Evolutionary conservation across 2,329 filamentous ascomycete species (phyloP).

Genomic region (Trichoderma asperellum): DNA sequence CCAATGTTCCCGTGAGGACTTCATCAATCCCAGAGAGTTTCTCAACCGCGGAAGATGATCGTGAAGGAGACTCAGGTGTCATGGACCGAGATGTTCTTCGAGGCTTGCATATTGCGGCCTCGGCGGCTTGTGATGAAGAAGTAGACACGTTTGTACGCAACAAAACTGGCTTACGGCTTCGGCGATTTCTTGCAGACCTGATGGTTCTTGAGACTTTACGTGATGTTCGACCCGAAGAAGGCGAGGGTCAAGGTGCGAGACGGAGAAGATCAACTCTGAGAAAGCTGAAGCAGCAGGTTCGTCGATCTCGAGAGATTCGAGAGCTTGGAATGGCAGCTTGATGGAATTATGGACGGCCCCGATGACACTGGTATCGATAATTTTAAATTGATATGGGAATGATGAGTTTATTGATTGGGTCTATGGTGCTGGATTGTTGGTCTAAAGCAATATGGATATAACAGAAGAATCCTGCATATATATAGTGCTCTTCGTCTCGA

Average conservation of each 20-base stretch:
- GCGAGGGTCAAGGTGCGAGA: constrained; percentile 36
- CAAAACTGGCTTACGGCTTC: constrained; percentile 56
- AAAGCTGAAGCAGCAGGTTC: constrained; percentile 43
- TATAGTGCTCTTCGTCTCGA: neutral
- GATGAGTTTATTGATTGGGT: neutral
- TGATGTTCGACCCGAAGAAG: constrained; percentile 36
- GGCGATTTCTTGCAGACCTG: constrained; percentile 59
- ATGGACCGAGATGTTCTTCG: constrained; percentile 56
- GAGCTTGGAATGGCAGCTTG: constrained; percentile 17
- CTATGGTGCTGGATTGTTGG: neutral
- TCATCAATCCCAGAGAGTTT: constrained; percentile 41
- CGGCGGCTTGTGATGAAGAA: constrained; percentile 59
- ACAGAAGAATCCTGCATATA: neutral
- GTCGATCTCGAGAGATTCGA: constrained; percentile 40
- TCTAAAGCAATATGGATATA: neutral
- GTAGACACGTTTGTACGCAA: constrained; percentile 57
- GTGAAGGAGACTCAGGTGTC: constrained; percentile 35
- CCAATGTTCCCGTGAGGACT: constrained; percentile 43
- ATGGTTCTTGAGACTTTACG: constrained; percentile 54
- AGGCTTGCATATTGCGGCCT: constrained; percentile 59
- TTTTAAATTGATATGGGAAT: neutral
- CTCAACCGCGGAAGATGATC: constrained; percentile 35
- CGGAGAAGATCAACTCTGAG: constrained; percentile 41
- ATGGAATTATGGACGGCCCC: neutral
- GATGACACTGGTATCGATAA: neutral